These are phyloP conservation scores for Phytophthora hybrid DNA, from an alignment of 352 stramenopile species.

Conservation along the genomic window DNA sequence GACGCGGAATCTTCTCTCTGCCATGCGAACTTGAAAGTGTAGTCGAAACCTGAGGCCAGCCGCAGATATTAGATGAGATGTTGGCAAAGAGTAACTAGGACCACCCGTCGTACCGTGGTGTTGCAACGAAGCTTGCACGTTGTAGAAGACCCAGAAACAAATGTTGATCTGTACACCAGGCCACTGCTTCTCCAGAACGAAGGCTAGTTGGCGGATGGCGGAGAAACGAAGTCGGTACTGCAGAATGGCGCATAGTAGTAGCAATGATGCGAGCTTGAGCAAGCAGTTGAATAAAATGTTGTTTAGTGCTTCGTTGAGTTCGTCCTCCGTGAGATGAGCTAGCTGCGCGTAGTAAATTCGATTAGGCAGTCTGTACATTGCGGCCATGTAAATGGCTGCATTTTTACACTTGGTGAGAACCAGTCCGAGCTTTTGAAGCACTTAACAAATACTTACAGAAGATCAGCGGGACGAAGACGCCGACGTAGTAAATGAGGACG, in stretches of 20 bases:
- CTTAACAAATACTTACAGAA: conserved; percentile 14
- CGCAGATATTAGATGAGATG: neutral
- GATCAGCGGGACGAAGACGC: conserved; percentile 30
- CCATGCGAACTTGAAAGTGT: conserved; percentile 35
- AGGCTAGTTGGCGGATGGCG: conserved; percentile 37
- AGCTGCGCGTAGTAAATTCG: conserved; percentile 19
- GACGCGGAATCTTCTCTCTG: neutral
- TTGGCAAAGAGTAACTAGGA: neutral
- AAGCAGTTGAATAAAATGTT: conserved; percentile 13
- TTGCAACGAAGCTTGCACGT: neutral
- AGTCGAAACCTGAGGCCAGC: conserved; percentile 24
- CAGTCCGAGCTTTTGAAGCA: neutral
- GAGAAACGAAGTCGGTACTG: conserved; percentile 6
- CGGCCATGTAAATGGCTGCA: conserved; percentile 6
- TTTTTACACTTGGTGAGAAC: neutral
- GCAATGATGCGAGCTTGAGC: conserved; percentile 4
- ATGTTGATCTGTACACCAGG: conserved; percentile 37
- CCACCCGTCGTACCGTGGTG: conserved; percentile 26
- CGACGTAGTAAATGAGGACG: conserved; percentile 31
- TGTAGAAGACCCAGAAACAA: neutral
- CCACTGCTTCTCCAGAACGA: conserved; percentile 40
- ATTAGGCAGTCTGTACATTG: conserved; percentile 3
- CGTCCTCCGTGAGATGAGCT: neutral
- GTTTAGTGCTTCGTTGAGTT: no score
- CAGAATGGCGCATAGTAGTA: neutral